These are phyloP conservation scores for Tulasnella sp. DNA, from an alignment of 768 basidiomycete species.

Conservation along the genomic window DNA sequence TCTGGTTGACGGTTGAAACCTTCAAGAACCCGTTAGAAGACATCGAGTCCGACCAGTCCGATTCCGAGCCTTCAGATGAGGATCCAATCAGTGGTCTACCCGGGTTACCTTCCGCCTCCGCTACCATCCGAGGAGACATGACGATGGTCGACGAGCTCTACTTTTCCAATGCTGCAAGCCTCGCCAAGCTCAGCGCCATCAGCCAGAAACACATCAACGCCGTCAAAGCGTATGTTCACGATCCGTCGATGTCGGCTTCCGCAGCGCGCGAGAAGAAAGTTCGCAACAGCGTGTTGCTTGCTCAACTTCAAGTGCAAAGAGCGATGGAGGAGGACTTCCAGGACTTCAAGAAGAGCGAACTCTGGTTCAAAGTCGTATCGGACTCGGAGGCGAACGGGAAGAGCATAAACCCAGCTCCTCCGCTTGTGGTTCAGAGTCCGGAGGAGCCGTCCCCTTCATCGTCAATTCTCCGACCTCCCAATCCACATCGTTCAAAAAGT, in stretches of 20 bases:
- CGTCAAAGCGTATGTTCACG: slow-evolving; percentile 68
- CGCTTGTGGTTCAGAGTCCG: neutral
- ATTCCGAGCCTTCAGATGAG: slow-evolving; percentile 63
- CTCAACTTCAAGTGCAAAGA: slow-evolving; percentile 83
- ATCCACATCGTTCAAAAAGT: slow-evolving; percentile 7
- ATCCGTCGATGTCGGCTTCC: slow-evolving; percentile 51
- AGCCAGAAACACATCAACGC: slow-evolving; percentile 68
- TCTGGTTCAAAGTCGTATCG: slow-evolving; percentile 88
- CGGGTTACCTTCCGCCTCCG: slow-evolving; percentile 50
- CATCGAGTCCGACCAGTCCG: slow-evolving; percentile 56
- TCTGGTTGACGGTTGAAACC: slow-evolving; percentile 96
- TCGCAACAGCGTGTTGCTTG: slow-evolving; percentile 75
- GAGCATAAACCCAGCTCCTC: slow-evolving; percentile 1
- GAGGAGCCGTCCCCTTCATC: slow-evolving; percentile 7
- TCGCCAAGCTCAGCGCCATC: slow-evolving; percentile 59
- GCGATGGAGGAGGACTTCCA: slow-evolving; percentile 93
- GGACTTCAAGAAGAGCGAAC: slow-evolving; percentile 82
- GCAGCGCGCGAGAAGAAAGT: slow-evolving; percentile 56
- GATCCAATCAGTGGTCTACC: slow-evolving; percentile 55
- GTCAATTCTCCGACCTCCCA: slow-evolving; percentile 5
- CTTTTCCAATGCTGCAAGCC: slow-evolving; percentile 64
- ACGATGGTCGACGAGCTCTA: slow-evolving; percentile 87
- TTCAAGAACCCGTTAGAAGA: slow-evolving; percentile 96
- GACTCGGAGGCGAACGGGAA: slow-evolving; percentile 50
- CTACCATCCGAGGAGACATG: slow-evolving; percentile 82